Evolutionary conservation across 306 rosid species (phyloP), one percentile per base, ranked within the genome.

Genomic region (Quercus suber): DNA sequence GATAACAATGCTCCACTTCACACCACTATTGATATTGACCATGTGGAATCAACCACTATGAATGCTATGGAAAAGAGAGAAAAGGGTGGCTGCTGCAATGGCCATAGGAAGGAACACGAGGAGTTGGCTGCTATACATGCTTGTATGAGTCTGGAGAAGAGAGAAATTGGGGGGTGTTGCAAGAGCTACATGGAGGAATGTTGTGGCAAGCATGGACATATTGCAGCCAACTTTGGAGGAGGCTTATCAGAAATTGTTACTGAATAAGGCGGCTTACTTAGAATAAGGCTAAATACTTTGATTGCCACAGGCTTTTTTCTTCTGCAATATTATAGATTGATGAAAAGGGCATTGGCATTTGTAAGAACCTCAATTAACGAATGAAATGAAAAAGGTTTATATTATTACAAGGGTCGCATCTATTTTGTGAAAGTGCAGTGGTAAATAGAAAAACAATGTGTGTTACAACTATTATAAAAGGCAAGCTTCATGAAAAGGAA

Each of bases 171-270:
- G 64, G 92, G 93, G n/a, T 93, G 97, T 77, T 87, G 97, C 86
- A 89, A 87, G 87, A 91, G 94, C 83, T 91, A 91, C 86, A 84
- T 85, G 97, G 86, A 88, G 86, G 94, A 93, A 84, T 91, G 98
- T 5, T 93, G 97, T 69, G 76, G 79, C 73, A 85, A 68, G 43
- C 89, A 82, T 74, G 86, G 84, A 56, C 90, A 87, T 64, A 68
- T 87, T 25, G 83, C 87, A 57, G 65, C 83, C 76, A 79, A 84
- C 76, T 76, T 88, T 41, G 81, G 80, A 14, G 93, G 87, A 79
- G 86, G 92, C 59, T 80, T 89, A 68, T 75, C 97, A 33, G 96
- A 91, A 81, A 88, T 95, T 2, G 33, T 86, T 13, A 87, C 81
- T 12, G 99, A 95, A 69, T 86, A 91, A 49, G 63, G 56, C 35